A percentile compares a stretch with the other conserved stretches of the same genome.
phyloP scores from a whole-genome alignment of 768 basidiomycete species.

The Mycena sanguinolenta region DNA sequence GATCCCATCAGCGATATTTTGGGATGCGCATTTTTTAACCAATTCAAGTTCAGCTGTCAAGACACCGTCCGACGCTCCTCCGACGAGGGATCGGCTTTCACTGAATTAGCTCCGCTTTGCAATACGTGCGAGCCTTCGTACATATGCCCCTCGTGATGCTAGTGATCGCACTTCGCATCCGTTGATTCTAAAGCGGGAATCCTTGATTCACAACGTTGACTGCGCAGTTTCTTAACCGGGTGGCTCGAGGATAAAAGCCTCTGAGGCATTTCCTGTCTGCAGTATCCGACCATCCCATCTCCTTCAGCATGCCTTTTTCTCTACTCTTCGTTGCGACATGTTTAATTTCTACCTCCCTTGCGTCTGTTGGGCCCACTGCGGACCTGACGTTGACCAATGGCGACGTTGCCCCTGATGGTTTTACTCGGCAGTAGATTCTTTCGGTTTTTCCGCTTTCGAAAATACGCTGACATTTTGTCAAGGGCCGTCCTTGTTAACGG shows the following conservation, averaged over 20 bases:
- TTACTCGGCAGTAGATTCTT: slow-evolving; percentile 8
- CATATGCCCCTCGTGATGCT: too few species aligned
- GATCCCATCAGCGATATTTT: too few species aligned
- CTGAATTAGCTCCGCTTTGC: too few species aligned
- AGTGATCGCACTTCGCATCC: too few species aligned
- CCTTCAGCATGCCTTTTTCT: slow-evolving; percentile 19
- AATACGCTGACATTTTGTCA: not conserved
- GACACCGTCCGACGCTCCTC: too few species aligned
- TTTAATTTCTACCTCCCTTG: slow-evolving; percentile 27
- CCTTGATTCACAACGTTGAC: too few species aligned
- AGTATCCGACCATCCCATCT: not conserved
- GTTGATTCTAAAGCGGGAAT: too few species aligned
- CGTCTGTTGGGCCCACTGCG: slow-evolving; percentile 31
- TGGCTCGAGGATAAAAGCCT: not conserved
- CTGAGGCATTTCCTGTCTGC: not conserved
- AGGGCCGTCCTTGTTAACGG: slow-evolving; percentile 14
- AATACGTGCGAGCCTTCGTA: too few species aligned
- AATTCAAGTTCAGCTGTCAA: too few species aligned
- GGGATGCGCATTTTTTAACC: too few species aligned
- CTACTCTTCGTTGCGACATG: slow-evolving; percentile 13
- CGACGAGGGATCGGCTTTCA: too few species aligned
- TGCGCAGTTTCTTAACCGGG: too few species aligned
- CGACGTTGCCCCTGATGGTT: slow-evolving; percentile 24
- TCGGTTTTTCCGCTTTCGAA: not conserved
- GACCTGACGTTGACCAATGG: slow-evolving; percentile 28